phyloP scores from a whole-genome alignment of 805 yeast species.

The Barnettozyma botsteinii region DNA sequence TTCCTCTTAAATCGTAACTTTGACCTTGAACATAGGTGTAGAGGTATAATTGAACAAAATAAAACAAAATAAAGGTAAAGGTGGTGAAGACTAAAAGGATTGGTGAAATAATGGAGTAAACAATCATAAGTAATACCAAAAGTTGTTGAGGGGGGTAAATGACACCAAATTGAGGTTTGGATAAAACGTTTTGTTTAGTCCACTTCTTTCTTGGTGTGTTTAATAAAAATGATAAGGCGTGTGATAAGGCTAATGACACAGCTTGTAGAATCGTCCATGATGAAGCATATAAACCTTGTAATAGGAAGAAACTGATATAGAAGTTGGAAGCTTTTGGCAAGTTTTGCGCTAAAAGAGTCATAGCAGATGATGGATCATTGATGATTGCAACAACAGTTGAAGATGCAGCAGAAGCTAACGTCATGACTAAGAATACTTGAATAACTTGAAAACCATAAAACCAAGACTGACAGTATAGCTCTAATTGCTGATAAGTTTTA shows the following conservation, averaged over 20 bases:
- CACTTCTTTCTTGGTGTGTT: conserved; percentile 90
- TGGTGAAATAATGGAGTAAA: conserved; percentile 78
- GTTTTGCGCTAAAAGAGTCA: conserved; percentile 65
- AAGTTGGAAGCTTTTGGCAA: conserved; percentile 90
- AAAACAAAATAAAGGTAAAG: conserved; percentile 49
- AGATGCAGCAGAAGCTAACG: conserved; percentile 76
- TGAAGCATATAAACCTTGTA: conserved; percentile 75
- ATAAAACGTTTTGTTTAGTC: conserved; percentile 62
- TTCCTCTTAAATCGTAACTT: conserved; percentile 56
- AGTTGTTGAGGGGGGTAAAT: conserved; percentile 74
- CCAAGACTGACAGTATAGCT: conserved; percentile 80
- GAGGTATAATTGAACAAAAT: conserved; percentile 57
- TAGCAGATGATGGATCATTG: conserved; percentile 60
- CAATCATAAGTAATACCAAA: conserved; percentile 63
- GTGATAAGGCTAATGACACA: conserved; percentile 64
- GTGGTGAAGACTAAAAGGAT: conserved; percentile 62
- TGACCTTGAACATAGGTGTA: conserved; percentile 59
- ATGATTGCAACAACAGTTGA: conserved; percentile 70
- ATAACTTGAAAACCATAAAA: conserved; percentile 87
- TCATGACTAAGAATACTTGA: conserved; percentile 80
- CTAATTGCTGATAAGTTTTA: conserved; percentile 66
- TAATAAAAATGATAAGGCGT: conserved; percentile 70
- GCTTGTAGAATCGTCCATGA: conserved; percentile 75
- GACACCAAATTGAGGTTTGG: conserved; percentile 74
- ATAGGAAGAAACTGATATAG: conserved; percentile 73